Conservation (phyloP, 441 rosid species). For the Pelargonium myrrhifolium region DNA sequence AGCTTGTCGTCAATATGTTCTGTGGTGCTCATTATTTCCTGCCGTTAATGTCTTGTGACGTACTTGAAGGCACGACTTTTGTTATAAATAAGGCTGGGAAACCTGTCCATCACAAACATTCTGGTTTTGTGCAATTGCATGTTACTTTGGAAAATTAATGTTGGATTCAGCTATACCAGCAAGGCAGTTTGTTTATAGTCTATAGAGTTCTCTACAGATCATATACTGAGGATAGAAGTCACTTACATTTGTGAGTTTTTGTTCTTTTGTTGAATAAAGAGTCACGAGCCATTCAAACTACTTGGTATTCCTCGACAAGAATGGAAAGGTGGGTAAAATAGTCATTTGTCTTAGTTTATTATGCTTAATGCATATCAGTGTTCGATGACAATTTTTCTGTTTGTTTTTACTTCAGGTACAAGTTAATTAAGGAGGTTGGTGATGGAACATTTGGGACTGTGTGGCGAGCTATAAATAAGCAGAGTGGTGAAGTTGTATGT, state of each 20-base stretch:
- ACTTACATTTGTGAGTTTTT: slow-evolving; percentile 27
- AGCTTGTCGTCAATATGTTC: slow-evolving; percentile 36
- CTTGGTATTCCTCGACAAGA: slow-evolving; percentile 28
- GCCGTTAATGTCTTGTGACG: slow-evolving; percentile 20
- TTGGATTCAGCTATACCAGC: slow-evolving; percentile 33
- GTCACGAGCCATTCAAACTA: slow-evolving; percentile 18
- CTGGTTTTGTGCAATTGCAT: slow-evolving; percentile 25
- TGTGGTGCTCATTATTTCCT: slow-evolving; percentile 19
- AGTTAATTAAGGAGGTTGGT: slow-evolving; percentile 83
- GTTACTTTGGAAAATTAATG: slow-evolving; percentile 28
- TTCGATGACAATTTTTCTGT: slow-evolving; percentile 10
- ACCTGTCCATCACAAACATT: slow-evolving; percentile 34
- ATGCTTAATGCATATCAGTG: slow-evolving; percentile 1
- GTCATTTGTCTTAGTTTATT: not conserved
- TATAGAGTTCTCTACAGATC: slow-evolving; percentile 27
- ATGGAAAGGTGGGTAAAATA: slow-evolving; percentile 72
- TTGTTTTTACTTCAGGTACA: slow-evolving; percentile 45
- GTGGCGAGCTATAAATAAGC: slow-evolving; percentile 76
- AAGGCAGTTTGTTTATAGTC: slow-evolving; percentile 24
- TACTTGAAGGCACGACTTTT: slow-evolving; percentile 34
- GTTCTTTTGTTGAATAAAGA: slow-evolving; percentile 42
- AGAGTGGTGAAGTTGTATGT: slow-evolving; percentile 89
- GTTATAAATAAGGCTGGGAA: slow-evolving; percentile 43
- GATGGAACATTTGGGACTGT: slow-evolving; percentile 98
- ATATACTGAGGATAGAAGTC: slow-evolving; percentile 34